Evolutionary conservation across 139 green algal genomes (phyloP), one percentile per base, ranked within the genome.

Genomic region (Volvox reticuliferus): DNA sequence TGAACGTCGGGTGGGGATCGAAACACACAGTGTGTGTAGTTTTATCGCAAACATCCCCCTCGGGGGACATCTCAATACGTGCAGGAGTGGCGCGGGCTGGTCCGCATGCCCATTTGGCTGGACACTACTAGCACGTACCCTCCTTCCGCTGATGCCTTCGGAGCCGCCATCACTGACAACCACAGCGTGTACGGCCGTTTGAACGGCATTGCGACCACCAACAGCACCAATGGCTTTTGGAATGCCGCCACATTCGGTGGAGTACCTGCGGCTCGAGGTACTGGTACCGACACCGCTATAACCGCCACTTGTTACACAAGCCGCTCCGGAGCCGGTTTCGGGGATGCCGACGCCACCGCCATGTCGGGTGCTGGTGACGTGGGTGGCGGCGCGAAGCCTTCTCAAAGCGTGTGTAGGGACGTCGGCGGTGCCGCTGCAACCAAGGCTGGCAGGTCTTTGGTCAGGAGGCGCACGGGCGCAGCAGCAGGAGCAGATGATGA

Each of bases 71-170:
- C n/a, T 55, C 44, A 9, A 14, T 9, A 55, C 65, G 5, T 5
- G 67, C 82, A 92, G 82, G 88, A 86, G 0, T 92, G 83, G 82
- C 82, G 67, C 0, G 89, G 89, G 22, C 32, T 89, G 35, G 61
- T 90, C 61, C 89, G 77, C 18, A 90, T 92, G 89, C 82, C 73
- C 13, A 14, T 13, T 14, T 79, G 24, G 71, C 22, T 79, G 71
- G 71, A 30, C 30, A 6, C 28, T 20, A 6, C 28, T 20, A 35
- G 21, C 71, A 3, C 71, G 9, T 13, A 30, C 21, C 2, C 71
- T 20, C 26, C 71, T 18, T 9, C 71, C 71, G 22, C 21, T 20
- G 21, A n/a, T 35, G 71, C 18, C 26, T n/a, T 18, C 71, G 71
- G 26, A 18, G 71, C 71, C 71, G 20, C 71, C 16, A 33, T 2